Evolutionary conservation across 225 moss, liverwort and hornwort species (phyloP).

Genomic region (Thuidium tamariscinum): DNA sequence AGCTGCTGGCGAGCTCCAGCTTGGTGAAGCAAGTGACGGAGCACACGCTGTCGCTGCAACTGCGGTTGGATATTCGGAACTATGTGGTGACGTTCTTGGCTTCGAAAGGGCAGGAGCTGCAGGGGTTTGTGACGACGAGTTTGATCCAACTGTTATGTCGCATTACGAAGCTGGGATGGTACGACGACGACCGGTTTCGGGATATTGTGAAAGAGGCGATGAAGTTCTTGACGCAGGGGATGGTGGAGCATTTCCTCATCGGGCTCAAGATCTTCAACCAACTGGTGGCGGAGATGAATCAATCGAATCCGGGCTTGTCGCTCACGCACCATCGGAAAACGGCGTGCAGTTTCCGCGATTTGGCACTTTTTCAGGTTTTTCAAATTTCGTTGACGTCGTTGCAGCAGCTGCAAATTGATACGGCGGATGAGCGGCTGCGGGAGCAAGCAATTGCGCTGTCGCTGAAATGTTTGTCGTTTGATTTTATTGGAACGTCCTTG

Average conservation of each 20-base stretch:
- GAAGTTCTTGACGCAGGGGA: conserved; percentile 55
- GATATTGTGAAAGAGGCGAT: conserved; percentile 54
- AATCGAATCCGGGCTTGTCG: conserved; percentile 40
- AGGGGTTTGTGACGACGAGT: conserved; percentile 40
- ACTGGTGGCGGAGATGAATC: conserved; percentile 60
- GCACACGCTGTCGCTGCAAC: conserved; percentile 38
- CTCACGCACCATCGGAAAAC: conserved; percentile 52
- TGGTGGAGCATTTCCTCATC: conserved; percentile 58
- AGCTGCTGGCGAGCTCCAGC: conserved; percentile 43
- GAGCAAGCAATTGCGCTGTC: conserved; percentile 52
- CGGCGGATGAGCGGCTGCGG: conserved; percentile 44
- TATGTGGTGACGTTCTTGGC: conserved; percentile 54
- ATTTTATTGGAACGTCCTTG: conserved; percentile 49
- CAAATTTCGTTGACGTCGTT: conserved; percentile 47
- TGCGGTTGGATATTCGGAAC: conserved; percentile 48
- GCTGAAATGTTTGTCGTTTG: conserved; percentile 45
- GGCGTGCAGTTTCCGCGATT: conserved; percentile 47
- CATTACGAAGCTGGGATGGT: conserved; percentile 62
- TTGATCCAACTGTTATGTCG: conserved; percentile 53
- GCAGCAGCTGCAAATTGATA: conserved; percentile 46
- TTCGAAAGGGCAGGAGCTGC: conserved; percentile 35
- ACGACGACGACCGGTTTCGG: conserved; percentile 55
- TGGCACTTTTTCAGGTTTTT: conserved; percentile 47
- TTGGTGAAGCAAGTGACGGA: conserved; percentile 59
- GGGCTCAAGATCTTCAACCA: conserved; percentile 65